Conservation (phyloP, 106 monocot species). For the Platanthera zijinensis region DNA sequence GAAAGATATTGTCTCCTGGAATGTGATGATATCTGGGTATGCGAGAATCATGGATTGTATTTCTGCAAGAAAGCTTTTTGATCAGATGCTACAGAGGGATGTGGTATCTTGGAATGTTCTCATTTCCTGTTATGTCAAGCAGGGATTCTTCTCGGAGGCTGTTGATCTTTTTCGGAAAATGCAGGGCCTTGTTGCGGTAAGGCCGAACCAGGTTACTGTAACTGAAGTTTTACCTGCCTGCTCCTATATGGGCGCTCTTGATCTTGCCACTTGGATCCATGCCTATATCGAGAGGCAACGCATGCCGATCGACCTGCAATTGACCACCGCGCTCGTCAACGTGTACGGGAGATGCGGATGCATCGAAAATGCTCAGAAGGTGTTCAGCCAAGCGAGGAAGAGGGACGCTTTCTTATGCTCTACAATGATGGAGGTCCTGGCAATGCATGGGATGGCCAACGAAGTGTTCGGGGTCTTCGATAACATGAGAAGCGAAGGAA, state of each 20-base stretch:
- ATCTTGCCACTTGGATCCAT: slow-evolving; percentile 41
- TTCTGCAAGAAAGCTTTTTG: slow-evolving; percentile 49
- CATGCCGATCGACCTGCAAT: slow-evolving; percentile 15
- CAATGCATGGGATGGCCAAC: slow-evolving; percentile 57
- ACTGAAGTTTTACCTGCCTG: slow-evolving; percentile 37
- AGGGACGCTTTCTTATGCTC: slow-evolving; percentile 49
- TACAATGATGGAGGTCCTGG: slow-evolving; percentile 52
- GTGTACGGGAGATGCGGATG: slow-evolving; percentile 63
- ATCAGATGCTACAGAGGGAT: slow-evolving; percentile 62
- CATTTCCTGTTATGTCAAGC: slow-evolving; percentile 60
- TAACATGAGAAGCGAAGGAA: slow-evolving; percentile 33
- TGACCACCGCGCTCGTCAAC: slow-evolving; percentile 58
- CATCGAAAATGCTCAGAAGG: slow-evolving; percentile 25
- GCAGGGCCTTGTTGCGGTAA: slow-evolving; percentile 23
- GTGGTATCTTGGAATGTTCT: slow-evolving; percentile 81
- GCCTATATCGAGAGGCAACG: slow-evolving; percentile 4
- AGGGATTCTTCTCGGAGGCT: slow-evolving; percentile 29
- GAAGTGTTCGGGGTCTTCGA: slow-evolving; percentile 35
- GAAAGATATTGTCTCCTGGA: slow-evolving; percentile 58
- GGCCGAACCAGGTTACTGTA: slow-evolving; percentile 71
- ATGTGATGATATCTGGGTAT: slow-evolving; percentile 64
- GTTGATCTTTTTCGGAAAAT: slow-evolving; percentile 48
- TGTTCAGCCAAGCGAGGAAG: slow-evolving; percentile 31
- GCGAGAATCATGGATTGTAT: slow-evolving; percentile 35
- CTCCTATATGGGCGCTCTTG: slow-evolving; percentile 36